phyloP scores from a whole-genome alignment of 345 rosid species.

The Schrenkiella parvula region DNA sequence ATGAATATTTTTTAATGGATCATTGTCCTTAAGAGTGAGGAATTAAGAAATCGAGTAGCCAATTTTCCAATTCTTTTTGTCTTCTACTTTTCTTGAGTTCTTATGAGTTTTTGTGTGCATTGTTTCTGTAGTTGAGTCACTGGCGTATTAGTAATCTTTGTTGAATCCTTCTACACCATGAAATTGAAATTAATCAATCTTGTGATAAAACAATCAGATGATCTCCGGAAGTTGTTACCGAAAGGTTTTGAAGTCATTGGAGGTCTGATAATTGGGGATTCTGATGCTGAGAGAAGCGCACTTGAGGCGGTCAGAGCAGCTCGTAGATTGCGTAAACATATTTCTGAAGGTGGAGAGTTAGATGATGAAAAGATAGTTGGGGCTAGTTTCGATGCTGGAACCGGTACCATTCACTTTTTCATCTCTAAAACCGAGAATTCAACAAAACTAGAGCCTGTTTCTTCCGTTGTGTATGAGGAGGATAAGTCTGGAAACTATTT shows the following conservation, averaged over 20 bases:
- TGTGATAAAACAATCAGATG: conserved; percentile 47
- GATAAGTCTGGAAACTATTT: conserved; percentile 54
- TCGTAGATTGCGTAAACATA: conserved; percentile 45
- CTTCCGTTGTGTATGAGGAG: conserved; percentile 59
- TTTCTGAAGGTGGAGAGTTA: conserved; percentile 40
- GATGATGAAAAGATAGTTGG: conserved; percentile 47
- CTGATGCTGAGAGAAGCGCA: conserved; percentile 45
- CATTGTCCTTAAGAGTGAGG: background rate
- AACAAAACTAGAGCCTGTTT: conserved; percentile 40
- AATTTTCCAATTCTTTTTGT: background rate
- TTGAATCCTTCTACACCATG: background rate
- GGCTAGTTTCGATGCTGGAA: conserved; percentile 50
- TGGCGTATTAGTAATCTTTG: background rate
- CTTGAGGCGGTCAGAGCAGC: conserved; percentile 51
- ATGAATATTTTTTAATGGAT: background rate
- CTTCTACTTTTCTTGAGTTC: background rate
- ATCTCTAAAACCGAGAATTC: conserved; percentile 41
- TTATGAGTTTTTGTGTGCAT: background rate
- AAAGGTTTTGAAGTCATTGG: conserved; percentile 81
- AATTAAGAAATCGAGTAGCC: background rate
- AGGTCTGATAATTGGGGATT: conserved; percentile 46
- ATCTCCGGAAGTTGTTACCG: conserved; percentile 53
- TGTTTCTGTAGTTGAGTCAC: background rate
- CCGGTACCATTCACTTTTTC: conserved; percentile 47
- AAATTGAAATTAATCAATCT: background rate